A percentile compares a stretch with the other conserved stretches of the same genome.
Conservation (phyloP, 768 basidiomycete species). For the Pulveroboletus sp. region DNA sequence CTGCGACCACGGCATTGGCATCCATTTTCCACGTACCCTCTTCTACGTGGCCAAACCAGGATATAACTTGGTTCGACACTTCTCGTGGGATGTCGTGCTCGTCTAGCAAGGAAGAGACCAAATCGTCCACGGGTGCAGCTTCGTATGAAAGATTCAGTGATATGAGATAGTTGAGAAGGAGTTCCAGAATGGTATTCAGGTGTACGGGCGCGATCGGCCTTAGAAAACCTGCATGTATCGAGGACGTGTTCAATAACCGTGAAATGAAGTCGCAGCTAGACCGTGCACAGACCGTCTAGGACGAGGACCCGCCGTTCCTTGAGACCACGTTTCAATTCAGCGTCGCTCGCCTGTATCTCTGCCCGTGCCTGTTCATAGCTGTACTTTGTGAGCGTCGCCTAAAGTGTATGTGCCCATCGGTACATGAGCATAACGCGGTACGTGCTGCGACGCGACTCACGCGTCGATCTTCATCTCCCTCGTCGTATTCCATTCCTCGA, state of each 20-base stretch:
- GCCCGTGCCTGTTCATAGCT: constrained; percentile 56
- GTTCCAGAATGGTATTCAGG: constrained; percentile 68
- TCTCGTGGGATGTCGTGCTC: constrained; percentile 68
- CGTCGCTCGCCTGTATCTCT: constrained; percentile 80
- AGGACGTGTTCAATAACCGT: not conserved
- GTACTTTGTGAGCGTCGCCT: constrained; percentile 42
- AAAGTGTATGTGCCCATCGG: not conserved
- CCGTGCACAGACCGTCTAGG: constrained; percentile 51
- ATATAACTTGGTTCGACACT: constrained; percentile 68
- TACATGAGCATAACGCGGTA: not conserved
- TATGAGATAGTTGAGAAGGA: constrained; percentile 73
- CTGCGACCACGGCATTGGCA: constrained; percentile 55
- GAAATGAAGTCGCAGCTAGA: not conserved
- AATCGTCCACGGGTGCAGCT: constrained; percentile 53
- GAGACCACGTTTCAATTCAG: constrained; percentile 64
- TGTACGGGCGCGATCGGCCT: constrained; percentile 68
- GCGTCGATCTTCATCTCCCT: constrained; percentile 46
- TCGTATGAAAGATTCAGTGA: constrained; percentile 54
- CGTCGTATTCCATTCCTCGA: constrained; percentile 68
- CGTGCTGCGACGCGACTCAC: constrained; percentile 16
- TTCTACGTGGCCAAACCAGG: constrained; percentile 73
- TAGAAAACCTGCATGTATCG: constrained; percentile 51
- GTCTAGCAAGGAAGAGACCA: constrained; percentile 59
- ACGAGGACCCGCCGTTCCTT: constrained; percentile 68
- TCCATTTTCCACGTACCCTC: constrained; percentile 68